These are phyloP conservation scores for Arthromyces matolae DNA, from an alignment of 768 basidiomycete genomes.

Conservation along the genomic window DNA sequence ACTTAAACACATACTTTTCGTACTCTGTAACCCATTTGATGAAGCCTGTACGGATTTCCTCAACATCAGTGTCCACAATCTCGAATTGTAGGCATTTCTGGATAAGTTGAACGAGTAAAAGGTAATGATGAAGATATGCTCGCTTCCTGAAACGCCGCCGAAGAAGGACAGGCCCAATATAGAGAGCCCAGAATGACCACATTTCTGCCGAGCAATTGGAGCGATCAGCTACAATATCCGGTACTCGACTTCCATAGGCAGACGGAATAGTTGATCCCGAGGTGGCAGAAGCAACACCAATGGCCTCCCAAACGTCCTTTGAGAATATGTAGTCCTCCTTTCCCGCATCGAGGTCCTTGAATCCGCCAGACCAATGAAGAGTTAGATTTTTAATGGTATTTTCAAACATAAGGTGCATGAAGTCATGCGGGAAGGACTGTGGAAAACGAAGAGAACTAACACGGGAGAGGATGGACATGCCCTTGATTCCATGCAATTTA, in stretches of 20 bases:
- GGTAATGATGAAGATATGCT: slow-evolving; percentile 35
- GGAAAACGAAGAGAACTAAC: slow-evolving; percentile 34
- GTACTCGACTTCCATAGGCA: slow-evolving; percentile 23
- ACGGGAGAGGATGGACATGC: slow-evolving; percentile 25
- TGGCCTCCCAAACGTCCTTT: slow-evolving; percentile 31
- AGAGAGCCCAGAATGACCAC: slow-evolving; percentile 22
- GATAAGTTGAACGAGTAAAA: slow-evolving; percentile 29
- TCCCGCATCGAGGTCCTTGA: slow-evolving; percentile 33
- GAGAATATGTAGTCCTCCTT: slow-evolving; percentile 20
- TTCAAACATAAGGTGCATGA: slow-evolving; percentile 44
- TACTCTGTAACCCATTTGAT: slow-evolving; percentile 28
- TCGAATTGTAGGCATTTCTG: slow-evolving; percentile 30
- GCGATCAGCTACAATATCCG: slow-evolving; percentile 24
- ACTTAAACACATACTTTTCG: slow-evolving; percentile 10
- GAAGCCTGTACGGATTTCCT: slow-evolving; percentile 20
- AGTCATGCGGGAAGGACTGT: slow-evolving; percentile 38
- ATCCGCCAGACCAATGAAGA: slow-evolving; percentile 35
- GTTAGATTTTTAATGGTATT: slow-evolving; percentile 37
- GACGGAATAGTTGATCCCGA: slow-evolving; percentile 26
- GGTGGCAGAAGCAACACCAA: slow-evolving; percentile 27
- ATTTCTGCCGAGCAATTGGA: slow-evolving; percentile 17
- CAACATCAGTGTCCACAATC: slow-evolving; percentile 18
- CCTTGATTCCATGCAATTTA: slow-evolving; percentile 31
- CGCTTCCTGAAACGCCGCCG: slow-evolving; percentile 19
- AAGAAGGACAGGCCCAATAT: slow-evolving; percentile 21